Base-by-base conservation (phyloP, 768 basidiomycete genomes). In the Dentipellis fragilis region DNA sequence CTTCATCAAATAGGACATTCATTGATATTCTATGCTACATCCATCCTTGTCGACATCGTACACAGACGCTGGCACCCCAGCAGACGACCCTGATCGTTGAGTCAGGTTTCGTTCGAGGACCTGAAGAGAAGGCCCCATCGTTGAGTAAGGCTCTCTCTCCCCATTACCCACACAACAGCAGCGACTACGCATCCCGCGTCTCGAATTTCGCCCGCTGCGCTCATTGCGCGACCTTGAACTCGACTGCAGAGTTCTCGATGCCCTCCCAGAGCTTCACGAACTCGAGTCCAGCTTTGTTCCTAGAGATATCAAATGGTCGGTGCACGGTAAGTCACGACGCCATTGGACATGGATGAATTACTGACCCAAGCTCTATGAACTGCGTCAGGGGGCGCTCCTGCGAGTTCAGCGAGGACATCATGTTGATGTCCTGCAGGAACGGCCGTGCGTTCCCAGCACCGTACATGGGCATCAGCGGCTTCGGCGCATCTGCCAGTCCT, bases 391-490 rank as follows among this genome's bases (percentile, higher is more conserved):
- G 72, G 5, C 78, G 72, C 56, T 78, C 77, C 58, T 72, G 68
- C 7, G 68, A 62, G 49, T 80, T 77, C 12, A 73, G 61, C 11
- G 68, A 22, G 16, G 64, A 46, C 71, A 76, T 72, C 77, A 80
- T 77, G 52, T 69, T 71, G 42, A 79, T 49, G 54, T 80, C 79
- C 49, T 72, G 71, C 35, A 73, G 64, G 57, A 79, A 78, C 29
- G 66, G 65, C 5, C 71, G 64, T 37, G 72, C 63, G 42, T 65
- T 67, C 1, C 74, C 77, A 7, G 71, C 67, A 16, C 76, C 77
- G 52, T 72, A 78, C 61, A 78, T 79, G 5, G 78, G 70, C 2
- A 79, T 67, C 50, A 80, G 64, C 0, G 76, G 78, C 52, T 72
- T 70, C 0, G 76, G 77, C 0, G 74, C 76, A 58, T 66, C 42